Percentiles rank a stretch among this genome's conserved stretches.
These are phyloP conservation scores for Kwoniella shivajii DNA, from an alignment of 1,284 basidiomycete species.

Conservation along the genomic window DNA sequence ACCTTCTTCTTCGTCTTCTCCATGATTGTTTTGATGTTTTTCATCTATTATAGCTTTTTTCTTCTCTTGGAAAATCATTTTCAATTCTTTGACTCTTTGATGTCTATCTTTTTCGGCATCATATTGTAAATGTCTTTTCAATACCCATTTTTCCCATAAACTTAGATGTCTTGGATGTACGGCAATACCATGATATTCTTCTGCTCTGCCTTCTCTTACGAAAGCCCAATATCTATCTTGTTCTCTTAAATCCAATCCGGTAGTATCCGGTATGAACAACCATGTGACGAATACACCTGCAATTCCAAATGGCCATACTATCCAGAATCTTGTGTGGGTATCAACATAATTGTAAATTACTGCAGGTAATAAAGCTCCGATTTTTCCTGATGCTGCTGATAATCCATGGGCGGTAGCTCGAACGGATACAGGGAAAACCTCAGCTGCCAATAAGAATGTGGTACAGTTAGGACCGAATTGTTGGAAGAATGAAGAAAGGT, in stretches of 20 bases:
- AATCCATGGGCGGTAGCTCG: slow-evolving; percentile 58
- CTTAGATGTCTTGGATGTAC: slow-evolving; percentile 60
- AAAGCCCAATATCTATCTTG: slow-evolving; percentile 62
- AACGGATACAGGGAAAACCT: slow-evolving; percentile 59
- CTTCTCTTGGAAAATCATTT: slow-evolving; percentile 52
- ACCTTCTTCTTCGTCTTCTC: slow-evolving; percentile 35
- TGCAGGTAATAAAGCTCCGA: slow-evolving; percentile 57
- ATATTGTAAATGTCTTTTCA: slow-evolving; percentile 59
- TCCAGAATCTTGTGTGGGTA: slow-evolving; percentile 58
- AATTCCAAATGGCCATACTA: slow-evolving; percentile 61
- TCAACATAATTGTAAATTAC: slow-evolving; percentile 54
- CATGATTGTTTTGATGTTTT: slow-evolving; percentile 25
- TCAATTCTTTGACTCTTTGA: slow-evolving; percentile 58
- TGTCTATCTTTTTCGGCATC: slow-evolving; percentile 58
- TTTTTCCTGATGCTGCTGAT: slow-evolving; percentile 57
- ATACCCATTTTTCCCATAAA: slow-evolving; percentile 56
- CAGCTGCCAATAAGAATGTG: slow-evolving; percentile 55
- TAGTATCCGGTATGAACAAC: slow-evolving; percentile 59
- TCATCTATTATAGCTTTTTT: slow-evolving; percentile 20
- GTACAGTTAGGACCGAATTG: slow-evolving; percentile 60
- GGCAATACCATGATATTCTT: slow-evolving; percentile 61
- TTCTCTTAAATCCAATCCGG: slow-evolving; percentile 61
- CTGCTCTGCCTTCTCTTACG: slow-evolving; percentile 56
- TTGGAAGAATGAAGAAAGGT: slow-evolving; percentile 59
- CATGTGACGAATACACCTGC: slow-evolving; percentile 56